These are phyloP conservation scores for Daldinia grandis DNA, from an alignment of 495 filamentous ascomycete species.

Conservation along the genomic window DNA sequence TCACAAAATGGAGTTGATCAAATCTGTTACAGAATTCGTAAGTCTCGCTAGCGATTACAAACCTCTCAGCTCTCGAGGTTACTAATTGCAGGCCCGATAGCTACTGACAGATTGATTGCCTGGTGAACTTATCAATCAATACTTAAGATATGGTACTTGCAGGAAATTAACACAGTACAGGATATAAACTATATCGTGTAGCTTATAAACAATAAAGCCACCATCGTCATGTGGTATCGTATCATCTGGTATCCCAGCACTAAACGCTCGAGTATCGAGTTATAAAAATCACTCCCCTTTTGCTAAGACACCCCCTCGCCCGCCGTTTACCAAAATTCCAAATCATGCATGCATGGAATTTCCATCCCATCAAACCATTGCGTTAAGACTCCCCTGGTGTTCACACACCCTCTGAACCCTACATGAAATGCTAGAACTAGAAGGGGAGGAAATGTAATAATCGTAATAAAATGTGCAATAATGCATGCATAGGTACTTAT, in stretches of 20 bases:
- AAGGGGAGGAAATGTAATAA: constrained; percentile 22
- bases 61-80: too few species aligned
- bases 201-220: constrained; percentile 5
- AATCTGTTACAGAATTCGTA: not conserved
- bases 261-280: not conserved
- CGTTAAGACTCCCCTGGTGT: not conserved
- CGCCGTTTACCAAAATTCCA: not conserved
- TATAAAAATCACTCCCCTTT: constrained; percentile 1
- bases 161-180: not conserved
- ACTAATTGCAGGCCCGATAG: not conserved
- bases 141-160: not conserved
- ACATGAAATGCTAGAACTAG: not conserved
- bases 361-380: not conserved
- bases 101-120: not conserved
- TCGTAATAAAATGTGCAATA: constrained; percentile 15
- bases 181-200: constrained; percentile 8
- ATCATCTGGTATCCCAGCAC: not conserved
- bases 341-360: not conserved
- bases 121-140: not conserved
- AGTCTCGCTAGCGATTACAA: too few species aligned
- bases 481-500: constrained; percentile 32
- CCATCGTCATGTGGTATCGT: constrained; percentile 5
- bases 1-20: not conserved
- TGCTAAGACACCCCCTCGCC: not conserved
- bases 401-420: not conserved